A percentile compares a stretch with the other conserved stretches of the same genome.
Evolutionary conservation across 805 yeast genomes (phyloP).

Genomic region (Cyberlindnera veronae): DNA sequence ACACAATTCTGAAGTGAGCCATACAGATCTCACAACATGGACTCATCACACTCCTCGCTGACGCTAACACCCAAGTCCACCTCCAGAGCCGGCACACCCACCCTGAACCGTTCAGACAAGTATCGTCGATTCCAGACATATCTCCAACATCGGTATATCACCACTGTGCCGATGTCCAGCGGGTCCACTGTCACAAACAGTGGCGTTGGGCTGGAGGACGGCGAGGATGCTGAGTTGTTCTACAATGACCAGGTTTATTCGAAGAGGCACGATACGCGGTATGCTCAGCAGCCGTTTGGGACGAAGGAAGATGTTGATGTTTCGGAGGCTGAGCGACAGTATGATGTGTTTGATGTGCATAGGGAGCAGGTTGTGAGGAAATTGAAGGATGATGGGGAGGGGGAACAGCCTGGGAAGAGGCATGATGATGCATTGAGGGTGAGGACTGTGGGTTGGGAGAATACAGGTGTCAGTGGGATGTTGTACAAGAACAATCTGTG

Average conservation of each 20-base stretch:
- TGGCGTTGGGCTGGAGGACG: too few species aligned
- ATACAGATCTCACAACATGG: too few species aligned
- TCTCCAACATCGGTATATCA: too few species aligned
- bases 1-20: too few species aligned
- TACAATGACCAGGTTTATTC: conserved; percentile 9
- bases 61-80: too few species aligned
- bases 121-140: too few species aligned
- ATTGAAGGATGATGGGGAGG: background rate
- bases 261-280: conserved; percentile 6
- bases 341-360: conserved; percentile 20
- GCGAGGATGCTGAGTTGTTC: conserved; percentile 20
- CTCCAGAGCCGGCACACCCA: too few species aligned
- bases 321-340: conserved; percentile 10
- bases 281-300: conserved; percentile 7
- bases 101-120: too few species aligned
- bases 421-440: conserved; percentile 20
- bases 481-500: conserved; percentile 20
- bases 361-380: conserved; percentile 3
- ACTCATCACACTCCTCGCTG: too few species aligned
- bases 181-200: too few species aligned
- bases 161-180: too few species aligned
- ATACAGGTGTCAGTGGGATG: conserved; percentile 2
- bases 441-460: background rate
- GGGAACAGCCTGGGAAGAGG: conserved; percentile 4
- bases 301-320: conserved; percentile 10